Percentiles rank a stretch among this genome's conserved stretches.
Evolutionary conservation across 768 basidiomycete species (phyloP).

Genomic region (Amanita muscaria): DNA sequence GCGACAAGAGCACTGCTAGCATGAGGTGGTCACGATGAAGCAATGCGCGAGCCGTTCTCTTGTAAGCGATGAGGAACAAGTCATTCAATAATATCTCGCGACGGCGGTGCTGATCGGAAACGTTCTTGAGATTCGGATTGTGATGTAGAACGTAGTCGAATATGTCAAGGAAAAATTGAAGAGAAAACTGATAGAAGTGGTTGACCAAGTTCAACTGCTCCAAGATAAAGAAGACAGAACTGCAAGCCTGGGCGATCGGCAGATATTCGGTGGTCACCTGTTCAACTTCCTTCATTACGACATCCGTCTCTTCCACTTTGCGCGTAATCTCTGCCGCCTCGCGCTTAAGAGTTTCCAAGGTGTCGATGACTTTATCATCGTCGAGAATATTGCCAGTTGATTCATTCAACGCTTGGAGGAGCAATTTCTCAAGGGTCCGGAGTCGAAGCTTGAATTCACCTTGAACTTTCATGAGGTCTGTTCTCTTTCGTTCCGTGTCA

Average conservation of each 20-base stretch:
- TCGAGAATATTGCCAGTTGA: slow-evolving; percentile 96
- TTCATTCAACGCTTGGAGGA: slow-evolving; percentile 93
- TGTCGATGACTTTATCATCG: slow-evolving; percentile 97
- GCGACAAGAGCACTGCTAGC: slow-evolving; percentile 83
- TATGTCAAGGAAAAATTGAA: slow-evolving; percentile 96
- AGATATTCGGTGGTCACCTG: slow-evolving; percentile 92
- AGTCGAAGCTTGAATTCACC: slow-evolving; percentile 94
- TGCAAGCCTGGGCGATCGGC: slow-evolving; percentile 92
- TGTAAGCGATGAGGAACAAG: slow-evolving; percentile 83
- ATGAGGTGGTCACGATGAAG: slow-evolving; percentile 87
- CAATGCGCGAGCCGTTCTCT: slow-evolving; percentile 82
- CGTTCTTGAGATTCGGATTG: slow-evolving; percentile 80
- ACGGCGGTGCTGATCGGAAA: slow-evolving; percentile 64
- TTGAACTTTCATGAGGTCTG: slow-evolving; percentile 96
- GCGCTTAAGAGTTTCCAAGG: slow-evolving; percentile 88
- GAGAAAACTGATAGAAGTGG: slow-evolving; percentile 98
- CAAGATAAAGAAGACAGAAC: slow-evolving; percentile 92
- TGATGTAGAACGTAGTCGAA: slow-evolving; percentile 91
- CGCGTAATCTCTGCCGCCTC: slow-evolving; percentile 94
- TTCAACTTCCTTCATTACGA: slow-evolving; percentile 94
- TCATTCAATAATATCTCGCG: slow-evolving; percentile 79
- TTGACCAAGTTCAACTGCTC: slow-evolving; percentile 91
- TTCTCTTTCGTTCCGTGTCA: slow-evolving; percentile 90
- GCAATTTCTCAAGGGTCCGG: slow-evolving; percentile 84
- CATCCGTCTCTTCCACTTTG: slow-evolving; percentile 94